Evolutionary conservation across 495 filamentous ascomycete species (phyloP).

Genomic region (Pyronema domesticum): DNA sequence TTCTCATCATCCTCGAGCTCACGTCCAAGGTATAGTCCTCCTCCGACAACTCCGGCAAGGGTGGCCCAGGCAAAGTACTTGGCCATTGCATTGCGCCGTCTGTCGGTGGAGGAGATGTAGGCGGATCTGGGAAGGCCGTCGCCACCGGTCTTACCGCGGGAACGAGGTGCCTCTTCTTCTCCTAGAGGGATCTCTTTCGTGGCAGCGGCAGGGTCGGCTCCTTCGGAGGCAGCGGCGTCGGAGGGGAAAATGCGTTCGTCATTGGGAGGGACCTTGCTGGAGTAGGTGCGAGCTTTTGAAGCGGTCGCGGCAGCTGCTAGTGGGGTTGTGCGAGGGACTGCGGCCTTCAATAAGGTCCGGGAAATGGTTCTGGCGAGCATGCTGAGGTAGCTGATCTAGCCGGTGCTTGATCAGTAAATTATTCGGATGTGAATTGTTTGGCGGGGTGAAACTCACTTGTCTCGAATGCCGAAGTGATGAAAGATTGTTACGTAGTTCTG

Average conservation of each 20-base stretch:
- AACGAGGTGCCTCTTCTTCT: not conserved
- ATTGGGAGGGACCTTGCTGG: too few species aligned
- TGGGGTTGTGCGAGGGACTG: not conserved
- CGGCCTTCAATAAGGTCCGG: not conserved
- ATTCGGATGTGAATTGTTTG: not conserved
- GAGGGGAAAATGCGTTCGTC: too few species aligned
- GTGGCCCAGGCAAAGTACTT: slow-evolving; percentile 44
- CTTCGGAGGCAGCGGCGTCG: too few species aligned
- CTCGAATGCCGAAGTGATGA: not conserved
- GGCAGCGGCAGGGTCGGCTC: too few species aligned
- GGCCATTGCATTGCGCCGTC: slow-evolving; percentile 50
- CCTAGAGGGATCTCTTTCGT: too few species aligned
- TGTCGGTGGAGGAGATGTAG: slow-evolving; percentile 80
- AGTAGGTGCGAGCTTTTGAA: too few species aligned
- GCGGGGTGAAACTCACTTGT: too few species aligned
- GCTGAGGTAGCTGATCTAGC: too few species aligned
- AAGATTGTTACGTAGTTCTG: not conserved
- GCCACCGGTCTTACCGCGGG: not conserved
- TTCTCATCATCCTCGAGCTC: slow-evolving; percentile 66
- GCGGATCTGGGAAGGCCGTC: slow-evolving; percentile 39
- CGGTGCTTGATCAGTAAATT: too few species aligned
- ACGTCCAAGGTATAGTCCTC: slow-evolving; percentile 50
- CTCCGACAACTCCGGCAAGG: slow-evolving; percentile 33
- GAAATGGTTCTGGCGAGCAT: not conserved
- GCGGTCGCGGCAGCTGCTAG: too few species aligned